A percentile compares a stretch with the other conserved stretches of the same genome.
Evolutionary conservation across 768 basidiomycete species (phyloP).

Genomic region (Boletus coccyginus): DNA sequence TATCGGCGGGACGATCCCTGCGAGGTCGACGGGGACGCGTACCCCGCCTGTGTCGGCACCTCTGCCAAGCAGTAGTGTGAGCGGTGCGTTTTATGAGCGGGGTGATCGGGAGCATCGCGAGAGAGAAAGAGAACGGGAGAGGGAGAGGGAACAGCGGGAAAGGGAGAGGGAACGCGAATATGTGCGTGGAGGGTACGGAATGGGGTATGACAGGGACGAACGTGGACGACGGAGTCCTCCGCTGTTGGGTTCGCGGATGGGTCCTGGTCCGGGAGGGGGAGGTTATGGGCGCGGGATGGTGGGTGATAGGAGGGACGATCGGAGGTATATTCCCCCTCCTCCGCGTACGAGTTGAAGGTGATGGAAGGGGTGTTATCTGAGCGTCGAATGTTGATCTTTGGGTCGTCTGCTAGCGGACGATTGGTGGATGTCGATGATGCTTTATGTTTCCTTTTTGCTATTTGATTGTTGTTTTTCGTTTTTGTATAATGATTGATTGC

Average conservation of each 20-base stretch:
- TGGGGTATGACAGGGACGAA: slow-evolving; percentile 36
- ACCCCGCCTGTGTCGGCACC: slow-evolving; percentile 27
- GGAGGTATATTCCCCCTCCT: slow-evolving; percentile 35
- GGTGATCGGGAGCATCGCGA: slow-evolving; percentile 11
- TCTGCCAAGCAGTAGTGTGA: slow-evolving; percentile 21
- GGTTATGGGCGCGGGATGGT: slow-evolving; percentile 19
- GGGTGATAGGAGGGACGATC: slow-evolving; percentile 33
- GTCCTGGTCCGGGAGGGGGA: slow-evolving; percentile 11
- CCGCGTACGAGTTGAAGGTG: slow-evolving; percentile 10
- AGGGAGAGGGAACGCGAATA: slow-evolving; percentile 37
- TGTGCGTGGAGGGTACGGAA: slow-evolving; percentile 27
- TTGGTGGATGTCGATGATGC: background rate
- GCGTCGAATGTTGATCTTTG: background rate
- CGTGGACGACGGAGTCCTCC: slow-evolving; percentile 28
- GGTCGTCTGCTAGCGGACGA: background rate
- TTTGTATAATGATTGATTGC: too few relatives aligned
- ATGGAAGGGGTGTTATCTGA: background rate
- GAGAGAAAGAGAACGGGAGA: slow-evolving; percentile 12
- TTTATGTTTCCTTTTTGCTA: too few relatives aligned
- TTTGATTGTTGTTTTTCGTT: too few relatives aligned
- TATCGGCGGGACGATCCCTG: background rate
- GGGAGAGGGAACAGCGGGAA: slow-evolving; percentile 11
- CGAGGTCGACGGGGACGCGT: slow-evolving; percentile 13
- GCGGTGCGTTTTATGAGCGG: slow-evolving; percentile 35
- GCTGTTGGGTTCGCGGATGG: slow-evolving; percentile 19